Base-by-base conservation (phyloP, 2,329 filamentous ascomycete genomes). In the Ophiobolus disseminans region DNA sequence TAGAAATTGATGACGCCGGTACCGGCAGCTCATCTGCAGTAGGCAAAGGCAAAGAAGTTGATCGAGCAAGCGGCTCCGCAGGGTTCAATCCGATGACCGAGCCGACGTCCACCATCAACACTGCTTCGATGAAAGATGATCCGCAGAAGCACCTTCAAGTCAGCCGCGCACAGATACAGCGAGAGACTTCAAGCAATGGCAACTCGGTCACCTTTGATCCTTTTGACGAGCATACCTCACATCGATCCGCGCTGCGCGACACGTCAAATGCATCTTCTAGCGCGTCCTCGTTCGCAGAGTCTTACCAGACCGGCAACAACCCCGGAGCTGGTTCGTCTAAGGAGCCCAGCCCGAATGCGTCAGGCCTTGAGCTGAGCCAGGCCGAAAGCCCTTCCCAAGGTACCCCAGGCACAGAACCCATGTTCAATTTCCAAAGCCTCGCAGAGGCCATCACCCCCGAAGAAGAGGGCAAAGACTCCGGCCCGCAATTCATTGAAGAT, bases 381-480 rank as follows among this genome's bases (percentile, higher is more conserved):
- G 58, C 63, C 23, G 68, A 69, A 31, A 66, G 63, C 6, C 60
- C 66, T 9, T 52, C 66, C 34, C 62, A 62, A 9, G 75, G 75
- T 57, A 75, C 74, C 5, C 81, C 77, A 4, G 80, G 80, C 36
- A 76, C 81, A 0, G 92, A 97, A 67, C 85, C 91, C 3, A 85
- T 96, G 83, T 94, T 96, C 74, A 97, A 96, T 71, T 97, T 97
- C 68, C 82, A 86, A 46, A 96, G 91, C 60, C 76, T 97, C 17
- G 89, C 90, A 2, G 89, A 90, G 53, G 90, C 95, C 70, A 89
- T 97, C 22, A 89, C 87, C 0, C 85, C 82, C 30, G 81, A 86
- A 20, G 82, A 68, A 7, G 57, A 62, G 9, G 59, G 62, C 16
- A 59, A 86, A 32, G 79, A 81, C 47, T 67, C 66, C 7, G 70